phyloP scores from a whole-genome alignment of 352 stramenopile species.

The Saprolegnia parasitica region DNA sequence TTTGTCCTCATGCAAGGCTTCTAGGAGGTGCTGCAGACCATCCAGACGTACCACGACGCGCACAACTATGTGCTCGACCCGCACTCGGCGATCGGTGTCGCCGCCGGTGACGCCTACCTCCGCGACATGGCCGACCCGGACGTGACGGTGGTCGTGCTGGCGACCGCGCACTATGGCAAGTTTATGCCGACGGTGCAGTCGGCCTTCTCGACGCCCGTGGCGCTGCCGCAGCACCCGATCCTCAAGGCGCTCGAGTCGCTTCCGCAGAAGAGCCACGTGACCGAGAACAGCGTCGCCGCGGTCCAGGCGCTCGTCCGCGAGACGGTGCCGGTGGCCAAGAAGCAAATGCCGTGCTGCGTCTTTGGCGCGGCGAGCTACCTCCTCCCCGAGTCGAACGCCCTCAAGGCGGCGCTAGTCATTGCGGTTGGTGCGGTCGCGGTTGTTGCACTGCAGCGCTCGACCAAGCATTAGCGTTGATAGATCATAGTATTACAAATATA shows the following conservation, averaged over 20 bases:
- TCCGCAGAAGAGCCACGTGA: constrained; percentile 54
- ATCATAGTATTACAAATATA: too few relatives aligned
- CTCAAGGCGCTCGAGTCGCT: constrained; percentile 69
- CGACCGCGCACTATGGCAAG: constrained; percentile 97
- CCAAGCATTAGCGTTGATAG: too few relatives aligned
- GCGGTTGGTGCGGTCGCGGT: constrained; percentile 37
- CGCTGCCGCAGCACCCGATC: constrained; percentile 65
- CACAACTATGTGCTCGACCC: constrained; percentile 96
- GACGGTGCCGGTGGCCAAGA: constrained; percentile 35
- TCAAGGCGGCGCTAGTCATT: constrained; percentile 38
- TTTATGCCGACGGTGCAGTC: constrained; percentile 91
- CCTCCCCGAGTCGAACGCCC: constrained; percentile 33
- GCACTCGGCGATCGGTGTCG: constrained; percentile 94
- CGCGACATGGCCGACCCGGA: constrained; percentile 41
- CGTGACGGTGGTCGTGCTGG: constrained; percentile 89
- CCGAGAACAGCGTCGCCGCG: constrained; percentile 54
- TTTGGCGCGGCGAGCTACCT: constrained; percentile 5
- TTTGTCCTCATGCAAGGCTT: constrained; percentile 33
- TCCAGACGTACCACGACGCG: constrained; percentile 88
- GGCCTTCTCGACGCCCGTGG: constrained; percentile 74
- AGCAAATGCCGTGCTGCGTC: neutral
- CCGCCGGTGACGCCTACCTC: constrained; percentile 82
- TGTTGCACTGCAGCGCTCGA: constrained; percentile 38
- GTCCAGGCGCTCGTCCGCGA: constrained; percentile 60
- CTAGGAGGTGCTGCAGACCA: constrained; percentile 87